A percentile compares a stretch with the other conserved stretches of the same genome.
phyloP scores from a whole-genome alignment of 805 yeast genomes.

The Yamadazyma sp. region DNA sequence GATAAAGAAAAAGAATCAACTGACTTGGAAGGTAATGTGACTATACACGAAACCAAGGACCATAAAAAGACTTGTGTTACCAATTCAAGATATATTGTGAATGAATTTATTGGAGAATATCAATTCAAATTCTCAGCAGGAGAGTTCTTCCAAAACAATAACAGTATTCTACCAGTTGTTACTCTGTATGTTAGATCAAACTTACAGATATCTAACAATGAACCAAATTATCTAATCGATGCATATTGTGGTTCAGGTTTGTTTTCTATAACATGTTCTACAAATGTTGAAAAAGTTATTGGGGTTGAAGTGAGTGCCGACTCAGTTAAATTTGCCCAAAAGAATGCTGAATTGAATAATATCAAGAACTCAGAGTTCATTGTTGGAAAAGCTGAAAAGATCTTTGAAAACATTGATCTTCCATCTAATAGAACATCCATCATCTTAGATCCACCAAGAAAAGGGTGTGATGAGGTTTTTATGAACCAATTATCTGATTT shows the following conservation, averaged over 20 bases:
- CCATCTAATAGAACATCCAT: slow-evolving; percentile 80
- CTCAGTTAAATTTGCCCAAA: slow-evolving; percentile 81
- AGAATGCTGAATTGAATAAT: slow-evolving; percentile 74
- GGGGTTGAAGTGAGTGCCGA: slow-evolving; percentile 96
- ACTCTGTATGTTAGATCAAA: slow-evolving; percentile 78
- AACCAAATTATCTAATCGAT: slow-evolving; percentile 70
- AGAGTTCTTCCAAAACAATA: slow-evolving; percentile 69
- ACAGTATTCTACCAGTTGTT: slow-evolving; percentile 81
- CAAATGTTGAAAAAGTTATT: slow-evolving; percentile 75
- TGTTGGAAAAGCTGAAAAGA: slow-evolving; percentile 88
- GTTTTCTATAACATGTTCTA: slow-evolving; percentile 82
- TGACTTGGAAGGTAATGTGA: slow-evolving; percentile 27
- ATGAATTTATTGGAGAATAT: slow-evolving; percentile 70
- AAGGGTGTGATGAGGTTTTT: slow-evolving; percentile 90
- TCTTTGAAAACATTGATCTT: slow-evolving; percentile 74
- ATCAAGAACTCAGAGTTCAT: slow-evolving; percentile 79
- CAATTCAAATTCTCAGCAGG: slow-evolving; percentile 89
- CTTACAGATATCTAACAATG: slow-evolving; percentile 36
- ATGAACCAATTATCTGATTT: slow-evolving; percentile 81
- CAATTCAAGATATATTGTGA: slow-evolving; percentile 71
- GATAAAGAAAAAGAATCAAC: slow-evolving; percentile 4
- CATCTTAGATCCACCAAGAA: slow-evolving; percentile 94
- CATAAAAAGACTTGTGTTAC: slow-evolving; percentile 74
- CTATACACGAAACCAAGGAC: slow-evolving; percentile 23
- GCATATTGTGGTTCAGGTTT: slow-evolving; percentile 97